Conservation (phyloP, 805 yeast species). For the Candida pseudofarinosa region DNA sequence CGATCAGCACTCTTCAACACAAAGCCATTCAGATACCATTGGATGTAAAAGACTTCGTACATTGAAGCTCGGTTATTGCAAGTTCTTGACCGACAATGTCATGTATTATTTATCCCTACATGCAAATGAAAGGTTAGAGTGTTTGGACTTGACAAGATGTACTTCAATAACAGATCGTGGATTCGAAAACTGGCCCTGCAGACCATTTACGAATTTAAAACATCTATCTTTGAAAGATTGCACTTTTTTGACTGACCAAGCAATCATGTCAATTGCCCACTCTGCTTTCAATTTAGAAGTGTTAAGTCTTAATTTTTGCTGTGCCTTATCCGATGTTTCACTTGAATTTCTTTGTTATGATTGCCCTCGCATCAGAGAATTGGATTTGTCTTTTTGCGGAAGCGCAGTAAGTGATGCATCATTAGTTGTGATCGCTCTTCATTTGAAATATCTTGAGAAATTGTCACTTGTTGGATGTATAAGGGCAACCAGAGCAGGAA, state of each 20-base stretch:
- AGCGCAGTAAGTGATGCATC: conserved; percentile 75
- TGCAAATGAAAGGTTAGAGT: conserved; percentile 52
- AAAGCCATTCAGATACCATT: conserved; percentile 19
- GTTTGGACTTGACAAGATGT: conserved; percentile 66
- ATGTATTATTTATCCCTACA: conserved; percentile 60
- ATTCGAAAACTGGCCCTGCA: conserved; percentile 60
- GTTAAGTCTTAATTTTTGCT: conserved; percentile 68
- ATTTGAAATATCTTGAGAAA: conserved; percentile 45
- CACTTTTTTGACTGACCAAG: conserved; percentile 64
- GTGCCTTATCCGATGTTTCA: conserved; percentile 67
- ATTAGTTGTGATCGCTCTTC: conserved; percentile 53
- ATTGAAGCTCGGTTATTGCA: conserved; percentile 67
- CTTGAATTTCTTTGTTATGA: conserved; percentile 64
- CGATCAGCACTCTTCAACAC: conserved; percentile 6
- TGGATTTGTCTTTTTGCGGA: conserved; percentile 72
- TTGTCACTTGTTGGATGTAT: conserved; percentile 65
- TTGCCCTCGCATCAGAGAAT: conserved; percentile 49
- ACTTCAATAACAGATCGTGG: conserved; percentile 77
- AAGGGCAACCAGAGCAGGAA: conserved; percentile 73
- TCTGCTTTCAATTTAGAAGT: conserved; percentile 55
- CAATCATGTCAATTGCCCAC: conserved; percentile 58
- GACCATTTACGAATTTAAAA: conserved; percentile 50
- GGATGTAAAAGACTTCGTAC: conserved; percentile 60
- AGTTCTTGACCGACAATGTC: conserved; percentile 64
- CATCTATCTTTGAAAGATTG: conserved; percentile 63